Conservation (phyloP, 352 stramenopile genomes). For the Globisporangium nunn region DNA sequence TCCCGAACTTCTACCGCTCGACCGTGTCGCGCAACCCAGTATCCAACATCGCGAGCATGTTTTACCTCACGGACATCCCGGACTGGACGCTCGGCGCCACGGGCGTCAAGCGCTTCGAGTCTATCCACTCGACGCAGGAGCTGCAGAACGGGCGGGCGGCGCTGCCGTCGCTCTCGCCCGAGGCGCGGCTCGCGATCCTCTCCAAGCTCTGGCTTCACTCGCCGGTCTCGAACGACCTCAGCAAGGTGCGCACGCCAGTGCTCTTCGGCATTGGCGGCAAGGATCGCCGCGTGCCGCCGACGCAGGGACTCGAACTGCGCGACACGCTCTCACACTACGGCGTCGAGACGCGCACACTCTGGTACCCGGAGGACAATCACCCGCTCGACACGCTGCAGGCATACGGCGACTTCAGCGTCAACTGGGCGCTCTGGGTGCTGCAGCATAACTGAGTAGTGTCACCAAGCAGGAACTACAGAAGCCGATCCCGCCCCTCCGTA, state of each 20-base stretch:
- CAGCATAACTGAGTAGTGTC: conserved; percentile 31
- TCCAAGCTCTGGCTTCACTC: conserved; percentile 85
- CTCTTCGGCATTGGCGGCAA: conserved; percentile 89
- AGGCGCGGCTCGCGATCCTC: conserved; percentile 51
- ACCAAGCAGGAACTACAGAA: not conserved
- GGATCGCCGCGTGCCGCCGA: conserved; percentile 88
- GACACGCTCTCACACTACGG: conserved; percentile 67
- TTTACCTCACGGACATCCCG: conserved; percentile 94
- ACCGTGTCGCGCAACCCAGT: conserved; percentile 88
- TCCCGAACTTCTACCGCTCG: conserved; percentile 92
- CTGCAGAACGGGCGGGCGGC: conserved; percentile 22
- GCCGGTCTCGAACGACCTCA: conserved; percentile 81
- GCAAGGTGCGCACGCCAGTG: conserved; percentile 83
- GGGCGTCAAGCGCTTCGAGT: conserved; percentile 83
- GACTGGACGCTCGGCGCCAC: conserved; percentile 92
- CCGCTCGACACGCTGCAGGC: conserved; percentile 61
- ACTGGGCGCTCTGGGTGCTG: conserved; percentile 70
- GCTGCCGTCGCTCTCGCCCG: conserved; percentile 28
- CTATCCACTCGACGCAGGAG: conserved; percentile 61
- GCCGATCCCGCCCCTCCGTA: not conserved
- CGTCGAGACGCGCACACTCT: conserved; percentile 48
- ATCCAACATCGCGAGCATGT: conserved; percentile 91
- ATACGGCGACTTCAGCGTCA: conserved; percentile 63
- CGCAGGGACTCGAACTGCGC: conserved; percentile 91
- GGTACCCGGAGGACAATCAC: conserved; percentile 73